Conservation (phyloP, 257 asterid genomes). For the Solanum commersonii region DNA sequence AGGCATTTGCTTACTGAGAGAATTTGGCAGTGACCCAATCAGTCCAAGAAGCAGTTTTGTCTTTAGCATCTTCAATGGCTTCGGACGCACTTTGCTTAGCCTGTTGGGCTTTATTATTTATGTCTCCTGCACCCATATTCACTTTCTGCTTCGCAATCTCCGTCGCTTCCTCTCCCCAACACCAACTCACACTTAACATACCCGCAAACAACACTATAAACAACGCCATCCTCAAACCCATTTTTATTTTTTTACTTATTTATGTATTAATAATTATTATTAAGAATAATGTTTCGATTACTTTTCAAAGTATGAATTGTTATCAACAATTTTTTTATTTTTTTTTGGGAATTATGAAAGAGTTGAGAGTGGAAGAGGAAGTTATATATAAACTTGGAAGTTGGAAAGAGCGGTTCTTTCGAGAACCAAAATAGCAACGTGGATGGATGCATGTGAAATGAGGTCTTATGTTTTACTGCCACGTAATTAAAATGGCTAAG, state of each 20-base stretch:
- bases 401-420: neutral
- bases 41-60: slow-evolving; percentile 31
- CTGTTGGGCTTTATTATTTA: neutral
- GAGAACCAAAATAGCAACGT: neutral
- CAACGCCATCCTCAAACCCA: slow-evolving; percentile 8
- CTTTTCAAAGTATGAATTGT: neutral
- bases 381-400: neutral
- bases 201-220: slow-evolving; percentile 1
- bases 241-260: neutral
- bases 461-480: neutral
- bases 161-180: slow-evolving; percentile 11
- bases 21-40: slow-evolving; percentile 38
- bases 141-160: neutral
- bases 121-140: neutral
- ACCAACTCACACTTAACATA: neutral
- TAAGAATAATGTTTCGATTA: neutral
- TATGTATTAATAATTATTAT: too few species aligned
- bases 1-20: slow-evolving; percentile 24
- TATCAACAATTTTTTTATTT: neutral
- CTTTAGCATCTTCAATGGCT: slow-evolving; percentile 16
- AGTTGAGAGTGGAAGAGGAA: neutral
- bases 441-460: neutral
- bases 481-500: neutral
- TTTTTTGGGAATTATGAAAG: neutral
- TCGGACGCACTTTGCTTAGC: neutral